Base-by-base conservation (phyloP, 2,329 filamentous ascomycete species). In the Fusarium aywerte region DNA sequence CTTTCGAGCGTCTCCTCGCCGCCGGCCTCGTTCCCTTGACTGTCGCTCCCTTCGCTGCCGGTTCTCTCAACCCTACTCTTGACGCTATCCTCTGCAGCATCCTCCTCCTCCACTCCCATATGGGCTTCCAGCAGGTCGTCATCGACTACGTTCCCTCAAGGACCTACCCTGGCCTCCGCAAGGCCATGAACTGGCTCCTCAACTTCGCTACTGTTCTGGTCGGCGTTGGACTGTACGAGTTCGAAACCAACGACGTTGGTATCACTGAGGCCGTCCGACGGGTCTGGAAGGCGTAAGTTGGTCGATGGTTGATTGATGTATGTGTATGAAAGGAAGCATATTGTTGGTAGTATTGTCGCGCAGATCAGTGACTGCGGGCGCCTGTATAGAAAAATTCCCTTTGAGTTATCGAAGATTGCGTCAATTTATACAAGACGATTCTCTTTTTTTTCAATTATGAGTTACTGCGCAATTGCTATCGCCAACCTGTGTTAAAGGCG, bases 161-260 rank as follows among this genome's bases (percentile, higher is more conserved):
- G 76, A 85, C 88, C 73, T 85, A 91, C 71, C 92, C 93, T 49
- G 87, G 85, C 69, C 80, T 87, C 62, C 87, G 88, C 77, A 89
- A 87, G 76, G 54, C 83, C n/a, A 84, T 89, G 77, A 87, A 86
- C 79, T 98, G 93, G 93, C 83, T 85, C 35, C 87, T 98, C 67
- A 93, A 94, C 75, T 81, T 85, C 43, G 89, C 87, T 62, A 97
- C 96, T 12, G 84, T 95, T 59, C 83, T 92, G 51, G 92, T 94
- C 66, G 93, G 92, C 49, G 85, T 97, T 69, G 94, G 94, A 58
- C 85, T 98, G 75, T 99, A 99, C 82, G 95, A 98, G 81, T 98
- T 98, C 75, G 96, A 99, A 89, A 99, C 96, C 31, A 98, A 97
- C 77, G 96, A 99, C 73, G 93, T 99, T 51, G 96, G 96, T 70